Evolutionary conservation across 2,329 filamentous ascomycete species (phyloP), one percentile per base, ranked within the genome.

Genomic region (Venturia oleaginea): DNA sequence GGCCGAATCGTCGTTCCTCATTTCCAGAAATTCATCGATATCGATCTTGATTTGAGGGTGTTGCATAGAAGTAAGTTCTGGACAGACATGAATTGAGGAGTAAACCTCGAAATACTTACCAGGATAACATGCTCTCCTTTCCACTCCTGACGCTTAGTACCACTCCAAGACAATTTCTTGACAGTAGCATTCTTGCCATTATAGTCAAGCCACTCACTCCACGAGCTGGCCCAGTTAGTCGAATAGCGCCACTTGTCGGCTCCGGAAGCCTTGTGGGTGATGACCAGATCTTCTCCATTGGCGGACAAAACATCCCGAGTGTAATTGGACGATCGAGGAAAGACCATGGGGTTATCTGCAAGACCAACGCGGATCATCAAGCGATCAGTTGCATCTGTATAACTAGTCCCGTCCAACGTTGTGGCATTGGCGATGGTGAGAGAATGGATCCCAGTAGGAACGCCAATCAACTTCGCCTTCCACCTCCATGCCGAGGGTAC

Each of bases 161-260:
- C 86, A 5, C 76, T 78, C 86, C 86, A 88, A 3, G 76, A 68
- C 66, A 81, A 78, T 54, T 76, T 71, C 22, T 76, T 68, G 32
- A 86, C 74, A 17, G 77, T 79, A 7, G 76, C 76, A 61, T 83
- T 82, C 4, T 78, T 79, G 38, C 81, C 80, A n/a, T 69, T 70
- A 70, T 87, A 88, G 10, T 78, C 72, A 27, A 76, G 71, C 86
- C 85, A 88, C 2, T 82, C 71, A 51, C 81, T 85, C 76, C 83
- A 88, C 0, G 78, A 77, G 3, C 79, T 82, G 15, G 82, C 84
- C 78, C 82, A 88, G 65, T 85, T 85, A 37, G 82, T 81, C 24
- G 83, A 84, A 70, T 86, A 87, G 8, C 85, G 83, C 75, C 81
- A 88, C 68, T 81, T 80, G 69, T 85, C 81, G 10, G 86, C 86